These are phyloP conservation scores for Cymbopogon flexuosus DNA, from an alignment of 202 grass and related monocot genomes.

Conservation along the genomic window DNA sequence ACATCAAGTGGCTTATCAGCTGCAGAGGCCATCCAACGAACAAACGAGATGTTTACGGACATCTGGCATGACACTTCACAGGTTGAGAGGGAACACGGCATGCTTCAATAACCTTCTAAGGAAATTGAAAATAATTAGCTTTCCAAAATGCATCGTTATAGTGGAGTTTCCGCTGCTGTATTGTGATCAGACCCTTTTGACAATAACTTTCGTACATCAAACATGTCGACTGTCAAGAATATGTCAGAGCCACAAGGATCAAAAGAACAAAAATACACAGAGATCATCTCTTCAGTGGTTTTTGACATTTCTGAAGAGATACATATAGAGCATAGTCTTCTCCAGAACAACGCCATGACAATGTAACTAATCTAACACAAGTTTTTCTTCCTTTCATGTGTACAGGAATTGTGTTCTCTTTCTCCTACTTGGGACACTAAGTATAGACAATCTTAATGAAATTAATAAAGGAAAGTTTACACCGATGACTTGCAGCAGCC, in stretches of 20 bases:
- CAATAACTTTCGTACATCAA: background rate
- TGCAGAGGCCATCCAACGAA: too few species aligned
- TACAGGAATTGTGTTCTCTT: slow-evolving; percentile 8
- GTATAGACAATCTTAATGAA: slow-evolving; percentile 43
- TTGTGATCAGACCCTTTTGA: background rate
- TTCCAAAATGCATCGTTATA: background rate
- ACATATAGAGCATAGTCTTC: slow-evolving; percentile 21
- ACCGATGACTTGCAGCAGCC: slow-evolving; percentile 15
- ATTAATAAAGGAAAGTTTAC: slow-evolving; percentile 38
- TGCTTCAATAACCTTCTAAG: background rate
- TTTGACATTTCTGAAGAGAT: slow-evolving; percentile 22
- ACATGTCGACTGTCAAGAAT: background rate
- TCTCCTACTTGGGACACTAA: slow-evolving; percentile 36
- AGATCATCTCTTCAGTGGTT: slow-evolving; percentile 20
- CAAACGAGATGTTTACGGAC: background rate
- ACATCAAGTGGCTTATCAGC: too few species aligned
- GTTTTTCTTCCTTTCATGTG: slow-evolving; percentile 5
- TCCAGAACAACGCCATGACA: slow-evolving; percentile 9
- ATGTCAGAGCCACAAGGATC: background rate
- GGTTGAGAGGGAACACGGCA: background rate
- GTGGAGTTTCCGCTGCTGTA: background rate
- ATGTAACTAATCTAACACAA: slow-evolving; percentile 31
- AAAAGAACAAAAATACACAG: slow-evolving; percentile 11
- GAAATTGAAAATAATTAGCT: background rate
- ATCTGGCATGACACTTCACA: background rate